Percentiles rank a stretch among this genome's conserved stretches.
Evolutionary conservation across 1,284 basidiomycete genomes (phyloP).

Genomic region (Wallemia ichthyophaga): DNA sequence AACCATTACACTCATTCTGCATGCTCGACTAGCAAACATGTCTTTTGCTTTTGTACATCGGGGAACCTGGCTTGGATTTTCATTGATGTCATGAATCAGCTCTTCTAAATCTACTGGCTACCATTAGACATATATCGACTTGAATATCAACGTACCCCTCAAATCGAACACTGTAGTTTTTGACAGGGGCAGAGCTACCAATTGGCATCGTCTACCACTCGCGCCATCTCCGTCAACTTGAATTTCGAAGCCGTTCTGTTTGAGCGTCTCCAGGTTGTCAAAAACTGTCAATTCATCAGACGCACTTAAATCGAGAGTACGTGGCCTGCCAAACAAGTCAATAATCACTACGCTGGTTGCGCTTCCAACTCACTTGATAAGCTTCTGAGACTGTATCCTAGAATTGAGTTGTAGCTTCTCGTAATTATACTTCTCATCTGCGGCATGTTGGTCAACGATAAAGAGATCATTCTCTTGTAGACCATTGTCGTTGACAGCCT

Average conservation of each 20-base stretch:
- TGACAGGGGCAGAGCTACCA: conserved; percentile 66
- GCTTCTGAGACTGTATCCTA: conserved; percentile 51
- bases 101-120: conserved; percentile 58
- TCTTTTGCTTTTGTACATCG: conserved; percentile 52
- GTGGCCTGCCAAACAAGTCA: conserved; percentile 26
- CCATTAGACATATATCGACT: background rate
- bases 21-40: conserved; percentile 92
- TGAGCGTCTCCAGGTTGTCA: conserved; percentile 53
- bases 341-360: background rate
- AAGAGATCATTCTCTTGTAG: conserved; percentile 43
- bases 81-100: conserved; percentile 52
- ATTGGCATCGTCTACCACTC: conserved; percentile 26
- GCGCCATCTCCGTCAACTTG: conserved; percentile 24
- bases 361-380: conserved; percentile 34
- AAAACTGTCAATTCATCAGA: conserved; percentile 64
- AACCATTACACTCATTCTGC: conserved; percentile 85
- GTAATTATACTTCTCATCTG: conserved; percentile 94
- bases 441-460: conserved; percentile 44
- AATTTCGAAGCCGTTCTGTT: conserved; percentile 65
- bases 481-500: conserved; percentile 5
- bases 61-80: conserved; percentile 27
- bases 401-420: conserved; percentile 71
- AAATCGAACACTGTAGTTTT: conserved; percentile 56
- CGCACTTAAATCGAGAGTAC: conserved; percentile 49
- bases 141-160: conserved; percentile 20